These are phyloP conservation scores for Talaromyces trachyspermus DNA, from an alignment of 495 filamentous ascomycete genomes.

Conservation along the genomic window DNA sequence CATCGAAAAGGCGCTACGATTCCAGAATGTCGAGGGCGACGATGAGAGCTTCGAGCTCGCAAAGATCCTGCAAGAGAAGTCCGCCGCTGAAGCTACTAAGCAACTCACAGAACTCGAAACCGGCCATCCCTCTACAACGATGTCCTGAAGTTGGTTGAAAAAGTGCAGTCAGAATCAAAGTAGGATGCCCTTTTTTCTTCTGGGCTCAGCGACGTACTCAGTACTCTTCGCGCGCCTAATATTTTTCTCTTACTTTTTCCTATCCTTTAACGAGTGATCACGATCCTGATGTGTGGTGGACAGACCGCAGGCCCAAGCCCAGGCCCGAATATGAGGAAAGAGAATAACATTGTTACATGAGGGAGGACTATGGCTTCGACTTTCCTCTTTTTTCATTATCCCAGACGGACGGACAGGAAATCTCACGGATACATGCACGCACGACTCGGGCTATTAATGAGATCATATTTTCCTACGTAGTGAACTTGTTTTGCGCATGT, in stretches of 20 bases:
- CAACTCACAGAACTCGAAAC: constrained; percentile 69
- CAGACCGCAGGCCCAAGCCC: constrained; percentile 5
- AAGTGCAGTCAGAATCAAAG: constrained; percentile 54
- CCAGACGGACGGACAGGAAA: too few relatives aligned
- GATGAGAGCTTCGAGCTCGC: constrained; percentile 78
- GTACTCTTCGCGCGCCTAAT: background rate
- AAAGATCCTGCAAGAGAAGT: constrained; percentile 67
- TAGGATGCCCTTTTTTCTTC: constrained; percentile 14
- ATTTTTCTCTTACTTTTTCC: background rate
- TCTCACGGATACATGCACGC: background rate
- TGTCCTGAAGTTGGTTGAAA: constrained; percentile 65
- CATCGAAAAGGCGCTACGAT: constrained; percentile 79
- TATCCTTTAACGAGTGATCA: background rate
- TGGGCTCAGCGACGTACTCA: background rate
- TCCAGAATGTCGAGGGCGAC: constrained; percentile 86
- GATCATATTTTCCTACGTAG: constrained; percentile 1
- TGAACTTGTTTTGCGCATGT: background rate
- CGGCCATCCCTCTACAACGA: constrained; percentile 61
- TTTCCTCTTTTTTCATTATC: background rate
- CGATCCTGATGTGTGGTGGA: constrained; percentile 4
- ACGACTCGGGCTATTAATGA: background rate
- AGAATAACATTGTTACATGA: background rate
- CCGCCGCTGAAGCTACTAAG: constrained; percentile 57
- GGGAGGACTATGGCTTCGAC: too few relatives aligned
- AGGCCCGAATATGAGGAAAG: constrained; percentile 5